Evolutionary conservation across 1,284 basidiomycete species (phyloP), one percentile per base, ranked within the genome.

Genomic region (Serendipita sp.): DNA sequence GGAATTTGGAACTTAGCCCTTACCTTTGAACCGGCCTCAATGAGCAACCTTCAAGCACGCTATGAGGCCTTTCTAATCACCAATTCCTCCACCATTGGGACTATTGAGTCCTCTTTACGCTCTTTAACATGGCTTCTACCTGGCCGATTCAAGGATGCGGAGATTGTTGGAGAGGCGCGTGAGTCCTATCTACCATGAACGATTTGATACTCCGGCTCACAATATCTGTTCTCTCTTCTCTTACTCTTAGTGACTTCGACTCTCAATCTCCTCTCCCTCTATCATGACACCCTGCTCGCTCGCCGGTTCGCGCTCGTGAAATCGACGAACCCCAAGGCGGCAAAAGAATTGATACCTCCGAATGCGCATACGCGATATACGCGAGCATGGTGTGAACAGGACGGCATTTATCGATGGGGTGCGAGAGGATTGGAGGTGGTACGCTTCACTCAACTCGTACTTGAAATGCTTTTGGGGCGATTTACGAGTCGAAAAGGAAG

Each of bases 131-230:
- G 93, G 90, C 87, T 97, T 68, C 79, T 97, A 29, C 93, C 94
- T 22, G 94, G 93, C 66, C 82, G 93, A 66, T 97, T 97, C 81
- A 92, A 93, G 72, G 94, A 97, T 79, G 91, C 93, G 62, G 94
- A 97, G 73, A 78, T 97, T 64, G 91, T 88, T 63, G 92, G 89
- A 42, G 93, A 94, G 80, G 83, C 88, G 71, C 77, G 92, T 93
- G 68, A 82, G 91, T 87, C 61, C 60, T 62, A 64, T 22, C 66
- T 63, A 67, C 62, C 61, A 60, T n/a, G 60, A 22, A 41, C 53
- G 17, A 26, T 60, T 53, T n/a, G 38, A 38, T 42, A 43, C 38
- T 22, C 35, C 60, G 43, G 15, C 45, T 29, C 15, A 53, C 26
- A 12, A 53, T 29, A 53, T 15, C 12, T 1, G 29, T 53, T n/a